Base-by-base conservation (phyloP, 257 asterid species). In the Solanum ahanhuiri region DNA sequence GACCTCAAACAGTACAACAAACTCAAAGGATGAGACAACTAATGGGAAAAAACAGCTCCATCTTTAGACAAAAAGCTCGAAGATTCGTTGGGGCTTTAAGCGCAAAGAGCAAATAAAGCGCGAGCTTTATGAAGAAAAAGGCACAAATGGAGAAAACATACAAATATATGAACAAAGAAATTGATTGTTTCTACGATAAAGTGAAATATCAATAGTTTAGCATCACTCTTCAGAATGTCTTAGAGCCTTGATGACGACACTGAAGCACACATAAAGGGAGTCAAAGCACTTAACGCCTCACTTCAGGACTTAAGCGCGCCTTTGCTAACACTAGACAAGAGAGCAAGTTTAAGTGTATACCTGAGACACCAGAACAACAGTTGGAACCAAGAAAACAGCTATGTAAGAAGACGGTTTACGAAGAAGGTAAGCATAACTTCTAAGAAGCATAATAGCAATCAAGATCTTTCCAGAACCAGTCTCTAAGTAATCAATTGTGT, bases 391-490 rank as follows among this genome's bases (percentile, higher is more conserved):
- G 90, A 96, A 95, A 57, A 96, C 95, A 51, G 97, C 96, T 77
- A 94, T 30, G 82, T 85, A 85, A 28, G 94, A 88, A 2, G 95
- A 88, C 1, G 98, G 98, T 91, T 94, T 96, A 22, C 94, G 87
- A 64, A 95, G 87, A 28, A 88, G 83, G 81, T 89, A 87, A 4
- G 95, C 95, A 39, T 92, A 92, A 87, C 94, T 92, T 11, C 96
- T 94, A 6, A 96, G 90, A 85, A 96, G 99, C 99, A 95, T 96
- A 75, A 94, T 88, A 1, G 98, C 97, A 12, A 96, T 94, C 6
- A 96, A 90, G 25, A 95, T 95, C 90, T 96, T 96, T 14, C 98
- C 98, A 0, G 96, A 91, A 63, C 99, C 98, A 3, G 98, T 96
- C 86, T 96, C 99, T 5, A 96, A 87, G 93, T 81, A 95, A 81